Percentiles rank a stretch among this genome's conserved stretches.
Conservation (phyloP, 1,284 basidiomycete genomes). For the Ustilago cynodontis region DNA sequence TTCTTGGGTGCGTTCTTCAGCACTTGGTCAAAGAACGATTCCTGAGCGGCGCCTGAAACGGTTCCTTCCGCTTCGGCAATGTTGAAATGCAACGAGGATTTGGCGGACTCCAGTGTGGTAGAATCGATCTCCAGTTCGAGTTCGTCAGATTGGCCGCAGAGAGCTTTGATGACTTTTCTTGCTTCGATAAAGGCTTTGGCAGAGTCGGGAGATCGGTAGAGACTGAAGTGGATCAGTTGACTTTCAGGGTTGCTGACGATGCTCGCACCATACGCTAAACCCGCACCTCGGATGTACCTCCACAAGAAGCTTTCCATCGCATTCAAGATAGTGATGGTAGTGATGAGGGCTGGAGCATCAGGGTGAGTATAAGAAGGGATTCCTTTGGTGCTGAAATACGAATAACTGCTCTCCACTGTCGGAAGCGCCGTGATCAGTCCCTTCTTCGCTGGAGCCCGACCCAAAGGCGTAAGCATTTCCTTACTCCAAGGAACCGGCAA, state of each 20-base stretch:
- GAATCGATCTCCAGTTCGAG: slow-evolving; percentile 76
- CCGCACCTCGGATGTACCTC: slow-evolving; percentile 71
- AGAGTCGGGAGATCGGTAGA: slow-evolving; percentile 84
- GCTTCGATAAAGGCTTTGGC: slow-evolving; percentile 86
- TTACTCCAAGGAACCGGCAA: slow-evolving; percentile 79
- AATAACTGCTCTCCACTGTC: slow-evolving; percentile 93
- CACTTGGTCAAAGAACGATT: slow-evolving; percentile 58
- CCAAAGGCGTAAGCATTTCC: slow-evolving; percentile 81
- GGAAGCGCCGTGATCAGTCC: slow-evolving; percentile 88
- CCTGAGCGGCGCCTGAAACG: slow-evolving; percentile 80
- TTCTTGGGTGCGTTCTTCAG: slow-evolving; percentile 59
- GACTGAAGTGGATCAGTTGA: slow-evolving; percentile 82
- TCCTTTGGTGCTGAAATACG: slow-evolving; percentile 82
- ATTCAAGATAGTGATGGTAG: slow-evolving; percentile 89
- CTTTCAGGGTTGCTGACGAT: slow-evolving; percentile 84
- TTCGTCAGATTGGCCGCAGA: slow-evolving; percentile 51
- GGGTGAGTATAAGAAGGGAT: slow-evolving; percentile 74
- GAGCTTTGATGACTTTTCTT: slow-evolving; percentile 71
- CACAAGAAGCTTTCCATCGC: slow-evolving; percentile 95
- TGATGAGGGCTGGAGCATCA: slow-evolving; percentile 84
- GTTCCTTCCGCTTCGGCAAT: slow-evolving; percentile 86
- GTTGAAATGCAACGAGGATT: slow-evolving; percentile 87
- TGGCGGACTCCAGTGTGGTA: slow-evolving; percentile 88
- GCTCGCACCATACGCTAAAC: slow-evolving; percentile 86
- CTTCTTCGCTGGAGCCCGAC: slow-evolving; percentile 77